These are phyloP conservation scores for Solanum virginianum DNA, from an alignment of 257 asterid genomes.

Conservation along the genomic window DNA sequence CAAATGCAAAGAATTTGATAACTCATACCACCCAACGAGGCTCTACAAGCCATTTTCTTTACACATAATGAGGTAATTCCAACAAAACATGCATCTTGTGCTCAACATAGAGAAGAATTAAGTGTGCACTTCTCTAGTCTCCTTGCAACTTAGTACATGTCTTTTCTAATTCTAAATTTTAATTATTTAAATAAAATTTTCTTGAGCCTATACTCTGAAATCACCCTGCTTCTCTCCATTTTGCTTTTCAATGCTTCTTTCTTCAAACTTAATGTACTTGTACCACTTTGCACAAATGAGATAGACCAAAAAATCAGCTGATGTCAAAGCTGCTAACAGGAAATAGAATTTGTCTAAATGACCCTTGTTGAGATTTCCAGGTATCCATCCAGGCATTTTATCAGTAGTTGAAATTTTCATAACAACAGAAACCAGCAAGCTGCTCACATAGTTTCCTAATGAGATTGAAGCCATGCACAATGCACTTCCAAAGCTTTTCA, in stretches of 20 bases:
- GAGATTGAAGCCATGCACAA: constrained; percentile 87
- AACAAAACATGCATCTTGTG: not conserved
- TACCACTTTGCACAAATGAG: constrained; percentile 67
- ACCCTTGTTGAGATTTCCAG: constrained; percentile 70
- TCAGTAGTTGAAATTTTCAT: constrained; percentile 52
- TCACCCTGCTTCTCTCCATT: constrained; percentile 17
- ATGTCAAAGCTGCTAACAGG: constrained; percentile 55
- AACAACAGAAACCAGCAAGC: constrained; percentile 61
- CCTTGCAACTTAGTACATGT: not conserved
- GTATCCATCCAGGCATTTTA: constrained; percentile 87
- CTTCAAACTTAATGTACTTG: constrained; percentile 60
- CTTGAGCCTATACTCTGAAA: not conserved
- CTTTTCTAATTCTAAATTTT: not conserved
- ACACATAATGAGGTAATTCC: not conserved
- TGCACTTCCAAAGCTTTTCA: constrained; percentile 92
- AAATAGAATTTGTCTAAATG: constrained; percentile 64
- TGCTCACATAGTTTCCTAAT: constrained; percentile 78
- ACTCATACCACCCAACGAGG: not conserved
- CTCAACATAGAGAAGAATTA: not conserved
- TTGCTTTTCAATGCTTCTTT: constrained; percentile 13
- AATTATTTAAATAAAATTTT: not conserved
- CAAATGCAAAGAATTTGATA: not conserved
- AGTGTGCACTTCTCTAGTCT: not conserved
- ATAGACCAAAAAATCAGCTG: constrained; percentile 60
- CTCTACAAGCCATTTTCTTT: not conserved